Base-by-base conservation (phyloP, 176 grass and related monocot genomes). In the Panicum miliaceum region DNA sequence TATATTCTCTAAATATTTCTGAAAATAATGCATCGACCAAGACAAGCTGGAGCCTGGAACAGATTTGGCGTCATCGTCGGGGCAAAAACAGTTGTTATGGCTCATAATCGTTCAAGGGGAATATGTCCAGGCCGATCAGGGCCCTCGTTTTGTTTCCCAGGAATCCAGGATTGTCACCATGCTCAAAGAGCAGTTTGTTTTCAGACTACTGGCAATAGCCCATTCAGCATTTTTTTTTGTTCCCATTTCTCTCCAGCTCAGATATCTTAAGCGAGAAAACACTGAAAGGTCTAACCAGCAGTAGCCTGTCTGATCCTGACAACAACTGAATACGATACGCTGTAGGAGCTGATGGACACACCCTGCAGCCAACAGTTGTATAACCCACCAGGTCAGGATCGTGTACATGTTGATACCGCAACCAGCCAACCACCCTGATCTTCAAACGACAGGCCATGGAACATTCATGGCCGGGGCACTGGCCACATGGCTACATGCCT, bases 361-460 rank as follows among this genome's bases (percentile, higher is more conserved):
- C 1, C 12, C 37, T 60, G 37, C 45, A 62, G 34, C 43, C 10
- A 53, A 69, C 77, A 79, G 58, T 58, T 18, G 2, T 46, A 45
- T 64, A 35, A 26, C 43, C 43, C 63, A 81, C n/a, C 43, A 25
- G 81, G 61, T 29, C 48, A 29, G 73, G 87, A 79, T 47, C 11
- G 7, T 59, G 7, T 59, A 20, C 40, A 53, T 50, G 53, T 68
- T 35, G 71, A 85, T 76, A 54, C 50, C 70, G 16, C 77, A 89
- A 85, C 87, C 40, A 81, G 42, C 69, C 77, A 89, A 85, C 87
- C 40, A 81, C 52, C 69, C 4, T 69, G 62, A 76, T 14, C 36
- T 8, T n/a, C 7, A 45, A 76, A 51, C 64, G 13, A 35, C 53
- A 20, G 8, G 57, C 73, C 77, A 75, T 7, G n/a, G 18, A 89